phyloP scores from a whole-genome alignment of 495 filamentous ascomycete species.

The Xylaria acuta region DNA sequence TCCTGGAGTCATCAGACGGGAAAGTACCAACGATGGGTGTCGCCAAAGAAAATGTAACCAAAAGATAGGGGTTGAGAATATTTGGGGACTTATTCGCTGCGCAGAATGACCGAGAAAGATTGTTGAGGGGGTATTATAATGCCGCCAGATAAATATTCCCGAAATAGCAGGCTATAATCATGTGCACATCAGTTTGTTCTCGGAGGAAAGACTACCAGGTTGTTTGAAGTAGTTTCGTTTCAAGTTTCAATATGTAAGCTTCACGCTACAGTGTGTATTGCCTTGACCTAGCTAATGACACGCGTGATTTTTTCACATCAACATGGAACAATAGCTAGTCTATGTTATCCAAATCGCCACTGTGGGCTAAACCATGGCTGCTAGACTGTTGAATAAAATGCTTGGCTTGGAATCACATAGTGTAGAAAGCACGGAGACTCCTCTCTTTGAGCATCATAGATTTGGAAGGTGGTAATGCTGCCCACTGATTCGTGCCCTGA shows the following conservation, averaged over 20 bases:
- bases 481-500: background rate
- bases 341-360: background rate
- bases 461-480: background rate
- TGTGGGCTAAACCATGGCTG: background rate
- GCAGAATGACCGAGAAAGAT: background rate
- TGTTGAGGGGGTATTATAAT: background rate
- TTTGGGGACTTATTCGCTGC: background rate
- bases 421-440: background rate
- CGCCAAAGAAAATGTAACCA: background rate
- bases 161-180: background rate
- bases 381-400: background rate
- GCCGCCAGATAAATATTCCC: background rate
- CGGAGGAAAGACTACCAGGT: background rate
- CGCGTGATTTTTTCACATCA: background rate
- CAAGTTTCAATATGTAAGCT: background rate
- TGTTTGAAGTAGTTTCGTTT: conserved; percentile 11
- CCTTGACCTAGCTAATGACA: background rate
- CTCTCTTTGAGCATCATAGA: background rate
- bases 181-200: background rate
- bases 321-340: background rate
- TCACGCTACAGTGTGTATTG: background rate
- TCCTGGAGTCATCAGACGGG: background rate
- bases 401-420: background rate
- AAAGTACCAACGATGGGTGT: background rate
- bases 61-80: background rate